phyloP scores from a whole-genome alignment of 129 eudicot species.

The Flaveria brownii region DNA sequence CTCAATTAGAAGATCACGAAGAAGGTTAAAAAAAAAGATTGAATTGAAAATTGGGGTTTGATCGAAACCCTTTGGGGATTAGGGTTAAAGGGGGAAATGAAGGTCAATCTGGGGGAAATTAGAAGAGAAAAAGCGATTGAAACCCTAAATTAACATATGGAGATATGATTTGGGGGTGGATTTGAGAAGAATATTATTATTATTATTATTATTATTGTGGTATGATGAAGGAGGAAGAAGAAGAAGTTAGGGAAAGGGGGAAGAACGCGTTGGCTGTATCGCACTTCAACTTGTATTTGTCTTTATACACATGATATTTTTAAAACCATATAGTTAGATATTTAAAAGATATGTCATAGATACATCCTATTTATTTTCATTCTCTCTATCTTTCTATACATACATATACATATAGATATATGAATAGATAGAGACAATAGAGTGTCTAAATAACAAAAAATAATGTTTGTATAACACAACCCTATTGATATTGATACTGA shows the following conservation, averaged over 20 bases:
- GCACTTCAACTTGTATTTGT: conserved; percentile 21
- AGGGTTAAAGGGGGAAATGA: not conserved
- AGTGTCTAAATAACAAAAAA: no score
- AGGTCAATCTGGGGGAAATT: conserved; percentile 12
- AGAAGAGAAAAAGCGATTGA: conserved; percentile 9
- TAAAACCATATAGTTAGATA: no score
- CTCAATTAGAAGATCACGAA: not conserved
- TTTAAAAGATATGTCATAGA: no score
- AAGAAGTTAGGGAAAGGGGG: not conserved
- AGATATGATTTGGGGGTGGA: conserved; percentile 13
- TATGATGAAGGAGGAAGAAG: not conserved
- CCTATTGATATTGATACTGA: no score
- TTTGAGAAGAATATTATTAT: not conserved
- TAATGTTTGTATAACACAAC: no score
- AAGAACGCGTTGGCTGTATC: conserved; percentile 21
- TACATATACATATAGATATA: no score
- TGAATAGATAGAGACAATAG: no score
- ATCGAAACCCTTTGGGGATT: conserved; percentile 1
- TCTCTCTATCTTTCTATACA: no score
- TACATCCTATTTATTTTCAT: no score
- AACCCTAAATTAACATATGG: not conserved
- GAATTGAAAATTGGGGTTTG: conserved; percentile 16
- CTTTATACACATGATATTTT: not conserved
- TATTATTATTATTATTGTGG: no score
- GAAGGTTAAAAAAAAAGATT: not conserved